Base-by-base conservation (phyloP, 225 moss, liverwort and hornwort genomes). In the Straminergon stramineum region DNA sequence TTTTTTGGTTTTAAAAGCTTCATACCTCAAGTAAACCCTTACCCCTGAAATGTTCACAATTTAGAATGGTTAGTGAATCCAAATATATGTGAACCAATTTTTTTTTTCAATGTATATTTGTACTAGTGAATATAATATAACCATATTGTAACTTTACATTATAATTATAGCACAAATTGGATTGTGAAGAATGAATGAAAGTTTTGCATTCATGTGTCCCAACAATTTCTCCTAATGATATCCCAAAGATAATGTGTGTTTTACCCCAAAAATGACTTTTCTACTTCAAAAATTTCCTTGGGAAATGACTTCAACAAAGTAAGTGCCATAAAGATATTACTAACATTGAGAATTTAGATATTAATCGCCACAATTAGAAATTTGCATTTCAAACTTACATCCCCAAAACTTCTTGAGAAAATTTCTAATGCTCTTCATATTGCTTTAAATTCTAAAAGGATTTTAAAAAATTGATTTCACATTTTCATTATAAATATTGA, bases 11-110 rank as follows among this genome's bases (percentile, higher is more conserved):
- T 30, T 17, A 45, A 45, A 0, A 30, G 6, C 6, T 30, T 11
- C 2, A 1, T 74, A 74, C 11, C 1, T 17, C 4, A 74, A 45
- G 10, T 30, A 74, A 74, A 10, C 10, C 30, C 8, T 27, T 30
- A 17, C 6, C 0, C 30, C 30, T 10, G 0, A 43, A 17, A 3
- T 43, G 2, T 73, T 73, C 1, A 27, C 0, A 43, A 73, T 73
- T 43, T 27, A 43, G 16, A 1, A 73, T 27, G 27, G 15, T 26
- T 24, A 26, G 16, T 43, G 43, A 43, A 27, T 73, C 5, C 10
- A 71, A 41, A 24, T 27, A 9, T 71, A 41, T 5, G 3, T 5
- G 15, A 41, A 39, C 5, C 7, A 11, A 13, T n/a, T 13, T 70
- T 0, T 23, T 39, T 39, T 6, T 37, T 20, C 13, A 39, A 13